phyloP scores from a whole-genome alignment of 345 rosid genomes.

The Reutealis trisperma region DNA sequence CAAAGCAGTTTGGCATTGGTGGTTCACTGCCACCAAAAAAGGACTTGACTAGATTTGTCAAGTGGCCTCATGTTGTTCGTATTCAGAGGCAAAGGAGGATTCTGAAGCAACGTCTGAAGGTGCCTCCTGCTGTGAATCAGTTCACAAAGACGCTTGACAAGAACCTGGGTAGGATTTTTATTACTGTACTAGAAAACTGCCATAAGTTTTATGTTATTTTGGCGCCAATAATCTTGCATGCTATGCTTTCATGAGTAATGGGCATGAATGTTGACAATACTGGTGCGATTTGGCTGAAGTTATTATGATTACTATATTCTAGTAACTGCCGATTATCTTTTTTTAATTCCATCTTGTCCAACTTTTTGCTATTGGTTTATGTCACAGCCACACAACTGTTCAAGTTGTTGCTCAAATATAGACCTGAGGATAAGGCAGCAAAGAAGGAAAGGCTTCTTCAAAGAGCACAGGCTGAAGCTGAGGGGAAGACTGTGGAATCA shows the following conservation, averaged over 20 bases:
- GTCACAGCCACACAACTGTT: constrained; percentile 57
- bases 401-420: constrained; percentile 67
- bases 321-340: background rate
- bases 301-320: background rate
- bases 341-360: too few species aligned
- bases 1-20: constrained; percentile 84
- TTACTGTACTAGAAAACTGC: background rate
- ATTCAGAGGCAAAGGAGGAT: constrained; percentile 85
- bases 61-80: constrained; percentile 69
- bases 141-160: constrained; percentile 94
- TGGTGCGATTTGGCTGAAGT: background rate
- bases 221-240: background rate
- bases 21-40: constrained; percentile 88
- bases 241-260: background rate
- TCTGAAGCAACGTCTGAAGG: constrained; percentile 81
- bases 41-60: constrained; percentile 69
- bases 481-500: constrained; percentile 53
- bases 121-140: constrained; percentile 83
- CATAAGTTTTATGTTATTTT: background rate
- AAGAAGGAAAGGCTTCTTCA: constrained; percentile 61
- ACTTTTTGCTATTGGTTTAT: background rate
- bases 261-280: background rate
- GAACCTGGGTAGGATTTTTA: constrained; percentile 55
- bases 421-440: constrained; percentile 68
- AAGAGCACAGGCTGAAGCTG: constrained; percentile 66